Base-by-base conservation (phyloP, 106 monocot genomes). In the Ottelia alismoides region DNA sequence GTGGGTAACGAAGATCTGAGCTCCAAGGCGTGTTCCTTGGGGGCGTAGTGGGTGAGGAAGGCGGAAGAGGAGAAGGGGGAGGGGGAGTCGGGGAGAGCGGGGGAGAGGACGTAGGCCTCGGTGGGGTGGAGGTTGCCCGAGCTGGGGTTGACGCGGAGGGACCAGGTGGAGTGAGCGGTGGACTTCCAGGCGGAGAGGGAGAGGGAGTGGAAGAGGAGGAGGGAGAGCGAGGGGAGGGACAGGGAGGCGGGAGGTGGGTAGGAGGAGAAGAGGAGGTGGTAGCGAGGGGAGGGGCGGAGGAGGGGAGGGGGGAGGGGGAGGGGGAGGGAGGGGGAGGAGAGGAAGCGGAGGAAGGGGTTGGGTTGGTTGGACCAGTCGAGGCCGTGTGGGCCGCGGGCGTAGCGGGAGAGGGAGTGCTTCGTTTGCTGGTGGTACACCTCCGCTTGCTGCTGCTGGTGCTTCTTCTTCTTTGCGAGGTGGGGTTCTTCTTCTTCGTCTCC, bases 71-170 rank as follows among this genome's bases (percentile, higher is more conserved):
- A 65, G 23, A 51, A 55, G 3, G 48, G 19, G 20, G 44, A 35
- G 24, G 54, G 2, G 5, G 22, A 16, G 10, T 57, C 49, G 16
- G 70, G 66, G 11, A 76, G 49, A 18, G 78, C 55, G 11, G 85
- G 85, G 26, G 67, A 72, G 28, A 98, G 3, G 58, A 98, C 23
- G 53, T 98, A 85, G 54, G 79, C 61, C 45, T 98, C 96, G 29
- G 96, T 98, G 58, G 96, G 96, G 57, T 90, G 96, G 64, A 98
- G 96, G 67, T 98, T 98, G 60, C 96, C 96, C 72, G 89, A 89
- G 74, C 83, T 84, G 11, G 96, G 96, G 64, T 96, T 96, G 21
- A 96, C 96, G 43, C 96, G 81, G 56, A 96, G 88, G 45, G 96
- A 85, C 96, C 96, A 96, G 43, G 88, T 89, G 60, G 96, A 96